Evolutionary conservation across 768 basidiomycete species (phyloP), one percentile per base, ranked within the genome.

Genomic region (Termitomyces sp.): DNA sequence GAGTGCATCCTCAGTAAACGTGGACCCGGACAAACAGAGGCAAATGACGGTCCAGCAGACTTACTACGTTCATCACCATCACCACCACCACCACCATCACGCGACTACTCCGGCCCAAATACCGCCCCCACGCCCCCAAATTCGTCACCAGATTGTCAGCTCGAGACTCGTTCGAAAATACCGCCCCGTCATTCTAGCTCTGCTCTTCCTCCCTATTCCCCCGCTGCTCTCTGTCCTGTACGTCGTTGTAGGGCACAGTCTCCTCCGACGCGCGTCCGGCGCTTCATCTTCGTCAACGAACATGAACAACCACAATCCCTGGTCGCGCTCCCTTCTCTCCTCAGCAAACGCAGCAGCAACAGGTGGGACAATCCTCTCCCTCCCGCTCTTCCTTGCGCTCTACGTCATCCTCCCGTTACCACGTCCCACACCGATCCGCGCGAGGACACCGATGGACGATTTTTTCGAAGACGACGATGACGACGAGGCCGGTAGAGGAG

Each of bases 171-270:
- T 54, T 19, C 37, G 41, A 2, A 61, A 55, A 53, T 47, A 51
- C 40, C 44, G 58, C 5, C 32, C 51, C 30, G n/a, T 61, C 17
- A 53, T 70, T 2, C 59, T 68, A 1, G 10, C 65, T 14, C 55
- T 66, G 5, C 57, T 67, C 0, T 75, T 73, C 59, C 65, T 73
- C 5, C 72, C 72, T 0, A 30, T 73, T 4, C 72, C 73, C 7
- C 71, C 72, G 3, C 52, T 73, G 3, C 55, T 75, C 12, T 66
- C 72, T 5, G 54, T 72, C 14, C 47, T 70, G 0, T 73, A 72
- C 56, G 35, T 72, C 21, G 54, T 65, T 1, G 57, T 65, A 2
- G 73, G 73, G 0, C 72, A 73, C 52, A 63, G 62, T 39, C 59
- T 73, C 56, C 63, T 75, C 21, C 68, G 64, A 10, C 59, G 59